Evolutionary conservation across 805 yeast genomes (phyloP), one percentile per base, ranked within the genome.

Genomic region (Yamadazyma akitaensis): DNA sequence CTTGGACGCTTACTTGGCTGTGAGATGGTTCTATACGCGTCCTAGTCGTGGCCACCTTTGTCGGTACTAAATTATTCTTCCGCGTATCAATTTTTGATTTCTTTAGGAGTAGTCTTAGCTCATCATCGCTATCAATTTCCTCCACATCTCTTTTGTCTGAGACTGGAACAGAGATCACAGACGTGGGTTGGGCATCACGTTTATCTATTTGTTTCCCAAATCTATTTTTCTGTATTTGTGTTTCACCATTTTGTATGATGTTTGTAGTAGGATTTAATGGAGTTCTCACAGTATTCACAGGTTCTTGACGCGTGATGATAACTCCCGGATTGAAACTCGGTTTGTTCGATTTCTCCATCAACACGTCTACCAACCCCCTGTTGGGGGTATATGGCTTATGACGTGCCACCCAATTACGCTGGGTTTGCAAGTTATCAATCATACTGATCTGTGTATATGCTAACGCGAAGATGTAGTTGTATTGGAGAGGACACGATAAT

Each of bases 391-490:
- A 54, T 12, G 61, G 61, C 25, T 47, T 49, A 11, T 26, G 36
- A 33, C 51, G 47, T 5, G 33, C 32, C 18, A 58, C 35, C 63
- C 63, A 59, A 24, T 46, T 43, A 18, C 42, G 38, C 21, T 59
- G 62, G 11, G 48, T 46, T 19, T 47, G 46, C 36, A 58, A 38
- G 48, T 59, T 59, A 40, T 57, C 56, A 14, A 47, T 25, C 47
- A 44, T 44, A 33, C 16, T 37, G 17, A n/a, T 16, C n/a, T 19
- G 16, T 18, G 25, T 36, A 36, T 12, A 18, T 21, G 12, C 19
- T 13, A 10, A 19, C 24, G 39, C 16, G 14, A 18, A 17, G 39
- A 36, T 18, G 24, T 17, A 18, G 26, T 13, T 18, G 39, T 12
- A 36, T 36, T 36, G 39, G 37, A 17, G 3, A 5, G 37, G 37